Evolutionary conservation across 257 asterid species (phyloP), one percentile per base, ranked within the genome.

Genomic region (Solanum paucissectum): DNA sequence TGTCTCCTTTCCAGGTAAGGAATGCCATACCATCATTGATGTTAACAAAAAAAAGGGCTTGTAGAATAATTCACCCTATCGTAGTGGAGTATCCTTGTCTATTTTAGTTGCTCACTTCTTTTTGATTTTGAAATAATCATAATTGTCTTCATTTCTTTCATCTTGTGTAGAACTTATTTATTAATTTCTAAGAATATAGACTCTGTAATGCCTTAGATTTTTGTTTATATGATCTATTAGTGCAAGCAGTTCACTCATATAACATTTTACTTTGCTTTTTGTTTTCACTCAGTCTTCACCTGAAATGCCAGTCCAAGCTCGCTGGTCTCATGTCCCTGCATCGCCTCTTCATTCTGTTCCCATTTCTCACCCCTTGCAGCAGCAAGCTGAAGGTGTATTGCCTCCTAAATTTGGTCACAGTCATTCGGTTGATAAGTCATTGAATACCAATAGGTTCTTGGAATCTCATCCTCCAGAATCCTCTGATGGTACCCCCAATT

Each of bases 1-100:
- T 90, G 33, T 94, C 99, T 85, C 95, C 97, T 7, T 96, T 97
- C 88, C 99, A 95, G 98, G 99, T 97, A 93, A 90, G 86, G 60
- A 27, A 84, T 21, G 88, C 86, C 58, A 36, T 71, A 60, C 23
- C 88, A 20, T 86, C 58, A 25, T 25, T 52, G 23, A 62, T 33
- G 32, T 9, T 10, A 52, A 38, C 58, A 58, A 73, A 88, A 88
- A 46, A 81, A 21, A 73, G 37, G 25, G 89, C 83, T 14, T 44
- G 32, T 42, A 49, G 89, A 60, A 88, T 62, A n/a, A 4, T 27
- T 81, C 42, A 21, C 44, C 44, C 32, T 12, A 46, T 49, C 3
- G 20, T 29, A 33, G 69, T 29, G 66, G 40, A 44, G 66, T 46
- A 46, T 49, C 16, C 38, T 42, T 18, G 32, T 29, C 60, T 12